A percentile compares a stretch with the other conserved stretches of the same genome.
Conservation (phyloP, 331 rosid species). For the Phaseolus coccineus region DNA sequence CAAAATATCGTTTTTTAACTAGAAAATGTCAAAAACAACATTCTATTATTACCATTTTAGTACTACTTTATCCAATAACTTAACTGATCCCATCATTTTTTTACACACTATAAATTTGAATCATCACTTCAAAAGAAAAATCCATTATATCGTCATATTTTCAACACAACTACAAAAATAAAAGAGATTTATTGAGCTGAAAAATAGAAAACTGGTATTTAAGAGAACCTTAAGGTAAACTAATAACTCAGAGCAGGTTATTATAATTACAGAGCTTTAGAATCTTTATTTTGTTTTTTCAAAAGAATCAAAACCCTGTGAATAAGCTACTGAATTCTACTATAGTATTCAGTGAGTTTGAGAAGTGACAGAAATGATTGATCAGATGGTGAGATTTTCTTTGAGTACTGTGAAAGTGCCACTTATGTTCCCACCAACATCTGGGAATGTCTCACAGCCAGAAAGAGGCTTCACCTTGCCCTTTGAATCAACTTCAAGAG, state of each 20-base stretch:
- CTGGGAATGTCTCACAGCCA: slow-evolving; percentile 75
- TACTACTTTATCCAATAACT: too few relatives aligned
- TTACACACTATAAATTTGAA: neutral
- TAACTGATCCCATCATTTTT: neutral
- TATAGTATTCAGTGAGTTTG: neutral
- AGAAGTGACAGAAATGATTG: slow-evolving; percentile 24
- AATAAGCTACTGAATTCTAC: neutral
- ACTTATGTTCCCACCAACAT: slow-evolving; percentile 75
- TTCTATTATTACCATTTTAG: too few relatives aligned
- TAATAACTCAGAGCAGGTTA: neutral
- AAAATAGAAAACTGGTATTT: neutral
- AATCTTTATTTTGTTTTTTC: neutral
- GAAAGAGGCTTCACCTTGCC: slow-evolving; percentile 67
- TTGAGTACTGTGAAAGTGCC: slow-evolving; percentile 62
- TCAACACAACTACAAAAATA: neutral
- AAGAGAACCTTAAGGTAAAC: neutral
- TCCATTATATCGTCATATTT: neutral
- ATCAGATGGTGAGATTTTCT: slow-evolving; percentile 86
- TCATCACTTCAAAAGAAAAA: neutral
- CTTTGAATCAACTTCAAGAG: slow-evolving; percentile 70
- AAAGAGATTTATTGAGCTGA: neutral
- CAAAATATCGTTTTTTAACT: too few relatives aligned
- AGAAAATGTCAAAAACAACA: too few relatives aligned
- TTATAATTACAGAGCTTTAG: neutral
- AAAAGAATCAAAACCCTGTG: neutral